phyloP scores from a whole-genome alignment of 148 eudicot genomes.

The Chenopodium album region DNA sequence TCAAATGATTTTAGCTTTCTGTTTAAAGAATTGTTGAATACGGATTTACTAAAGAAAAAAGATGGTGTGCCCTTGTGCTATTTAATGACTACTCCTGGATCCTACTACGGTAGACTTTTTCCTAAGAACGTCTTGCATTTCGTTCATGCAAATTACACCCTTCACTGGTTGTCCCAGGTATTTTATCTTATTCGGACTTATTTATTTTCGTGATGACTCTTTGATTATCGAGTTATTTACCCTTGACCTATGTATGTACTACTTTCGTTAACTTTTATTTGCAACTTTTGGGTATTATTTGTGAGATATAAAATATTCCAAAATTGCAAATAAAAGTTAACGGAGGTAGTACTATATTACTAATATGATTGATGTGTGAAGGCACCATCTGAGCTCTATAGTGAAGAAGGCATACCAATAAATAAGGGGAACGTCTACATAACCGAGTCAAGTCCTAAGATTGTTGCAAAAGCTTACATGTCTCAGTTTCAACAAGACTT shows the following conservation, averaged over 20 bases:
- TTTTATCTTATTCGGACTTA: background rate
- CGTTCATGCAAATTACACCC: constrained; percentile 39
- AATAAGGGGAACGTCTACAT: constrained; percentile 44
- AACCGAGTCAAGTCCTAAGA: constrained; percentile 30
- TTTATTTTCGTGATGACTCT: too few species aligned
- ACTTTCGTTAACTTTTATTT: too few species aligned
- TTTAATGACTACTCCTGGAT: constrained; percentile 38
- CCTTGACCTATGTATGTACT: too few species aligned
- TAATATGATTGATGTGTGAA: background rate
- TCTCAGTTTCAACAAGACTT: constrained; percentile 43
- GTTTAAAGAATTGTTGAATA: constrained; percentile 19
- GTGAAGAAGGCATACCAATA: constrained; percentile 29
- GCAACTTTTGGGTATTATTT: too few species aligned
- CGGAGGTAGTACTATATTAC: too few species aligned
- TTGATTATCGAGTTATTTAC: too few species aligned
- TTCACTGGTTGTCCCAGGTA: constrained; percentile 52
- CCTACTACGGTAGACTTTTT: constrained; percentile 42
- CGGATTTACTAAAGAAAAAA: background rate
- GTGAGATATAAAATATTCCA: too few species aligned
- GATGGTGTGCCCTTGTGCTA: constrained; percentile 15
- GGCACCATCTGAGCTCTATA: constrained; percentile 33
- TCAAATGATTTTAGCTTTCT: constrained; percentile 46
- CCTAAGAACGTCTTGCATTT: constrained; percentile 31
- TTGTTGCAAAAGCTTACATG: constrained; percentile 34
- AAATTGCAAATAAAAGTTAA: too few species aligned